Conservation (phyloP, 495 filamentous ascomycete genomes). For the Talaromyces ruber region DNA sequence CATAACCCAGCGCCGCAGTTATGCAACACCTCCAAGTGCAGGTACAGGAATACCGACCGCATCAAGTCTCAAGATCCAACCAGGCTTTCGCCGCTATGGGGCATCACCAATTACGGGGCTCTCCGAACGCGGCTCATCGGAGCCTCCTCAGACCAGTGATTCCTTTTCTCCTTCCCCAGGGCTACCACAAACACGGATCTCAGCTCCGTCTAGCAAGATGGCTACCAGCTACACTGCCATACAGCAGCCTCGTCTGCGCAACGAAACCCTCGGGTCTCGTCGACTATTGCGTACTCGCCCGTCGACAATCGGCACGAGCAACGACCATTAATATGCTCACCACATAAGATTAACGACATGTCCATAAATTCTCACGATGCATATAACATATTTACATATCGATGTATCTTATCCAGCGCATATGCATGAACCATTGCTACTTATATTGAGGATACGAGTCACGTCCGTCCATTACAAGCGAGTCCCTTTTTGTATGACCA, state of each 20-base stretch:
- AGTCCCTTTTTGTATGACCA: background rate
- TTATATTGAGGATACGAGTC: background rate
- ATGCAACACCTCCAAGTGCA: slow-evolving; percentile 22
- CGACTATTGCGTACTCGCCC: slow-evolving; percentile 28
- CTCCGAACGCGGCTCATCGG: slow-evolving; percentile 10
- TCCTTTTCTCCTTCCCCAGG: slow-evolving; percentile 16
- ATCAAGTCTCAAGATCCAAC: slow-evolving; percentile 34
- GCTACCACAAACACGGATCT: slow-evolving; percentile 25
- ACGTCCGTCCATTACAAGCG: background rate
- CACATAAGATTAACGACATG: background rate
- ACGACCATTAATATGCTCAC: background rate
- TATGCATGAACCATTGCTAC: background rate
- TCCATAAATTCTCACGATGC: background rate
- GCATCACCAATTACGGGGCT: slow-evolving; percentile 19
- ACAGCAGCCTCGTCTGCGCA: slow-evolving; percentile 27
- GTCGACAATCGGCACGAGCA: slow-evolving; percentile 18
- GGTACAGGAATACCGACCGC: slow-evolving; percentile 30
- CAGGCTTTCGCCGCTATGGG: slow-evolving; percentile 39
- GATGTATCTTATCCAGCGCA: background rate
- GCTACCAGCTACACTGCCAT: slow-evolving; percentile 37
- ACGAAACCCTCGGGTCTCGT: slow-evolving; percentile 32
- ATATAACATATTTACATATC: background rate
- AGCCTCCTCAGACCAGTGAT: slow-evolving; percentile 12
- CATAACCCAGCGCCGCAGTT: slow-evolving; percentile 34
- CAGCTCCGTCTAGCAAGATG: slow-evolving; percentile 28